phyloP scores from a whole-genome alignment of 345 rosid species.

The Excoecaria agallocha region DNA sequence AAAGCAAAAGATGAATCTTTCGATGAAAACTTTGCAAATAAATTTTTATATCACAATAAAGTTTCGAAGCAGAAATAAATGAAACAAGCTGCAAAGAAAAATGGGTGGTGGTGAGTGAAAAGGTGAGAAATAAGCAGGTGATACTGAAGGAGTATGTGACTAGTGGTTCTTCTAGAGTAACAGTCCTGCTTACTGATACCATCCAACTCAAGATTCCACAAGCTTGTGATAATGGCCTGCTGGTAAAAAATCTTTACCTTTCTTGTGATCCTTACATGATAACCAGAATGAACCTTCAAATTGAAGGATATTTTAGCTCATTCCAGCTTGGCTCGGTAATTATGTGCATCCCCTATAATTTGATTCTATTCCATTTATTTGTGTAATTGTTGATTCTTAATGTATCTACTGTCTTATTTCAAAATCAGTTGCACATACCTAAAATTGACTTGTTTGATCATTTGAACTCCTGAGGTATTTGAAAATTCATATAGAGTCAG shows the following conservation, averaged over 20 bases:
- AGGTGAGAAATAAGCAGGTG: constrained; percentile 18
- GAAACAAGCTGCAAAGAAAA: neutral
- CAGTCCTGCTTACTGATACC: constrained; percentile 19
- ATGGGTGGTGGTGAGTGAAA: constrained; percentile 2
- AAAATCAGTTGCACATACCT: no score
- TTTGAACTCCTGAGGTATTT: no score
- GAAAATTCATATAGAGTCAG: no score
- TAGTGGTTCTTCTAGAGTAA: constrained; percentile 22
- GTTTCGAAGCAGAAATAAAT: neutral
- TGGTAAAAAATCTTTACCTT: constrained; percentile 24
- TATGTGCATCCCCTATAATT: neutral
- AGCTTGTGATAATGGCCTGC: constrained; percentile 4
- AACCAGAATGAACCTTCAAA: neutral
- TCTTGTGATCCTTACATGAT: constrained; percentile 34
- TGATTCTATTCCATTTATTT: neutral
- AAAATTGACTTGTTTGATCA: no score
- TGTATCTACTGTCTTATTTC: neutral
- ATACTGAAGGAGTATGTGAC: constrained; percentile 13
- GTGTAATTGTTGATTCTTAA: no score
- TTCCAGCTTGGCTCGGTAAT: constrained; percentile 23
- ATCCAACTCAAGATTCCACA: constrained; percentile 23
- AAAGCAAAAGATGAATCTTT: neutral
- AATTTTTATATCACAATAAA: neutral
- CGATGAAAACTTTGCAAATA: neutral
- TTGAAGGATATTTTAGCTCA: neutral